These are phyloP conservation scores for Penicillium expansum DNA, from an alignment of 2,329 filamentous ascomycete species.

Conservation along the genomic window DNA sequence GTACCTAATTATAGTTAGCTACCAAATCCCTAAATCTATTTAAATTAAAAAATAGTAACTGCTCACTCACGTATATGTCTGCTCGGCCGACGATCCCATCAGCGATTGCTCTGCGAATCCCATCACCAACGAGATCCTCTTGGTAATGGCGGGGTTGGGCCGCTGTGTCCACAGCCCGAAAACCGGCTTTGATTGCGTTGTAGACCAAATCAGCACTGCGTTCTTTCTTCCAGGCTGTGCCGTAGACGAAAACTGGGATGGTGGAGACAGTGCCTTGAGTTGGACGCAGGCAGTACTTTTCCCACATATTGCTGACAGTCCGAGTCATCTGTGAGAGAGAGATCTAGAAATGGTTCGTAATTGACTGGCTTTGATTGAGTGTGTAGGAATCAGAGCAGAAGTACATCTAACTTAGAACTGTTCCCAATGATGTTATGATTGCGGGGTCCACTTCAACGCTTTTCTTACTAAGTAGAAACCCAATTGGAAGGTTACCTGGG, in stretches of 20 bases:
- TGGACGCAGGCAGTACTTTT: constrained; percentile 30
- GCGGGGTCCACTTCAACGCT: constrained; percentile 6
- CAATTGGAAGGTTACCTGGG: background rate
- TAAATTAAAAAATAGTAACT: background rate
- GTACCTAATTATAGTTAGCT: constrained; percentile 51
- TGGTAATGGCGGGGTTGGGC: constrained; percentile 76
- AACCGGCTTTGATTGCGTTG: constrained; percentile 65
- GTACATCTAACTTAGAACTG: background rate
- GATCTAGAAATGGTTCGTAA: background rate
- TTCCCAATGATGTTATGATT: constrained; percentile 1
- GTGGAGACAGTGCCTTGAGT: constrained; percentile 23
- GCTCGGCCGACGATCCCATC: constrained; percentile 58
- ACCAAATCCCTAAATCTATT: background rate
- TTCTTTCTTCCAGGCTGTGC: constrained; percentile 83
- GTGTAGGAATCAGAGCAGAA: background rate
- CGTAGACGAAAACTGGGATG: constrained; percentile 62
- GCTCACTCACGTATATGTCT: constrained; percentile 60
- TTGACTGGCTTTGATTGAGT: background rate
- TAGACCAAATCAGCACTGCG: constrained; percentile 65
- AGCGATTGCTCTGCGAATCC: constrained; percentile 59
- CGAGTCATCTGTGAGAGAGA: constrained; percentile 19
- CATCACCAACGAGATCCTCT: constrained; percentile 67
- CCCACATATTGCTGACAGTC: constrained; percentile 29
- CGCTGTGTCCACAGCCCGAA: constrained; percentile 72
- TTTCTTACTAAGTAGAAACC: background rate